Percentiles rank a stretch among this genome's conserved stretches.
Evolutionary conservation across 2,329 filamentous ascomycete genomes (phyloP).

Genomic region (Pestalotiopsis sp.): DNA sequence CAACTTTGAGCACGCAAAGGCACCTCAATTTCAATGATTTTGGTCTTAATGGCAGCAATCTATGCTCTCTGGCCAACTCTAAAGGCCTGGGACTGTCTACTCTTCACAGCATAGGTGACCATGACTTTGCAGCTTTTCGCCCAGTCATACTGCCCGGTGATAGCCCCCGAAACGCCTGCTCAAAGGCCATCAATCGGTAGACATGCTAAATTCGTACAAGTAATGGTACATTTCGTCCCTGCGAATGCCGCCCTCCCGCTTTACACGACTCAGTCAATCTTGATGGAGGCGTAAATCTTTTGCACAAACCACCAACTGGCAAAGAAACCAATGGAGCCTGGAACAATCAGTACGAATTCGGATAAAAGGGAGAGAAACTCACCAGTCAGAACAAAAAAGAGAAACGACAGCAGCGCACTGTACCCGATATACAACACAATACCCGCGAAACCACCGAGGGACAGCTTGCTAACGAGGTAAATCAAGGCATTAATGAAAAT

Average conservation of each 20-base stretch:
- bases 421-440: slow-evolving; percentile 94
- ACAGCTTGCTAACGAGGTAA: slow-evolving; percentile 88
- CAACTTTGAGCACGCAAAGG: neutral
- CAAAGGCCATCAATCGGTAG: neutral
- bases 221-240: neutral
- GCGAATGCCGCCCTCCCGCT: neutral
- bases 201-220: neutral
- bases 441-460: slow-evolving; percentile 80
- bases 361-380: slow-evolving; percentile 42
- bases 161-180: neutral
- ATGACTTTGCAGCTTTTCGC: too few species aligned
- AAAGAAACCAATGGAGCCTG: slow-evolving; percentile 94
- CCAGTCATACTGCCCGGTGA: neutral
- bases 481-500: slow-evolving; percentile 90
- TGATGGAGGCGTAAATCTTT: slow-evolving; percentile 96
- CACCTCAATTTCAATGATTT: too few species aligned
- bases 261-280: slow-evolving; percentile 75
- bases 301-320: slow-evolving; percentile 92
- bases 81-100: too few species aligned
- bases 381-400: slow-evolving; percentile 96
- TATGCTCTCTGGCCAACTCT: too few species aligned
- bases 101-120: neutral
- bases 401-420: slow-evolving; percentile 82
- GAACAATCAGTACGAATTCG: slow-evolving; percentile 8
- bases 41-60: too few species aligned